Percentiles rank a stretch among this genome's conserved stretches.
Evolutionary conservation across 139 green algal genomes (phyloP).

Genomic region (Bryopsis sp.): DNA sequence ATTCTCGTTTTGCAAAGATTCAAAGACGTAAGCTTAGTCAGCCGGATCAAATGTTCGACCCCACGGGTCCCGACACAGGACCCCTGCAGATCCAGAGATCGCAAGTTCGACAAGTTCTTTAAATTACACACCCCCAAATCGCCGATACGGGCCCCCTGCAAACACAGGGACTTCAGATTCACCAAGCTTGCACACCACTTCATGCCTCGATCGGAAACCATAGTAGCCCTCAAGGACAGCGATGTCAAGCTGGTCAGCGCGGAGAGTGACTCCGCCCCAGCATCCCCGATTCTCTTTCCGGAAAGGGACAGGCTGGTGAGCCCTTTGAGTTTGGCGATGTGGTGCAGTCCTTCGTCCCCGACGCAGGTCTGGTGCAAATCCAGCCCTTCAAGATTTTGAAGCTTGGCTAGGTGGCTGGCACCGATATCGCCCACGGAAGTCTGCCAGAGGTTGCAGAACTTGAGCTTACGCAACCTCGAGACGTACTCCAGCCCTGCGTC

Average conservation of each 20-base stretch:
- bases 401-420: not conserved
- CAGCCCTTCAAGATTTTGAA: conserved; percentile 8
- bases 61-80: too few relatives aligned
- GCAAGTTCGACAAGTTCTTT: too few relatives aligned
- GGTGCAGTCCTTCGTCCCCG: not conserved
- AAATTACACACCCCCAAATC: too few relatives aligned
- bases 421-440: not conserved
- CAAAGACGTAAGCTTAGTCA: too few relatives aligned
- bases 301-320: not conserved
- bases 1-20: too few relatives aligned
- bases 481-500: conserved; percentile 1
- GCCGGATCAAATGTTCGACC: too few relatives aligned
- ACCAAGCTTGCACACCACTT: too few relatives aligned
- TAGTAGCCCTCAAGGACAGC: too few relatives aligned
- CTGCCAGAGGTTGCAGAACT: not conserved
- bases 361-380: conserved; percentile 4
- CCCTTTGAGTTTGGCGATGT: not conserved
- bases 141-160: too few relatives aligned
- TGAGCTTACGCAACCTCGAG: not conserved
- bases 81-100: too few relatives aligned
- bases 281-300: not conserved
- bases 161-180: too few relatives aligned
- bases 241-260: conserved; percentile 12
- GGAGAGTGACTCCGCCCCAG: not conserved
- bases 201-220: too few relatives aligned